These are phyloP conservation scores for Boletus huronensis DNA, from an alignment of 768 basidiomycete species.

Conservation along the genomic window DNA sequence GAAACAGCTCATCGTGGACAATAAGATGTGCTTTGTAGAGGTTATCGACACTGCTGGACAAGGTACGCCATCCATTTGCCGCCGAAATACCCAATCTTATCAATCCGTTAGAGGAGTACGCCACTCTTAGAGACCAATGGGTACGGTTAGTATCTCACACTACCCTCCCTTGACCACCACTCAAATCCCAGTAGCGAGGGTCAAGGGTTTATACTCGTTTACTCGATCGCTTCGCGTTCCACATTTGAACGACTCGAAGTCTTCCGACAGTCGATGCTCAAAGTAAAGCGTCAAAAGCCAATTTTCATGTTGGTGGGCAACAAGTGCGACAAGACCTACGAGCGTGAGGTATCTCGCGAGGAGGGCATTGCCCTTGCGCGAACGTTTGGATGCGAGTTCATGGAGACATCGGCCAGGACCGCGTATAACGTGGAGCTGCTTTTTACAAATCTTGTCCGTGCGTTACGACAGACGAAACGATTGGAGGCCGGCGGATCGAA, in stretches of 20 bases:
- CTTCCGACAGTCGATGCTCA: slow-evolving; percentile 85
- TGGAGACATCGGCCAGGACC: slow-evolving; percentile 96
- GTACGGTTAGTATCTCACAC: slow-evolving; percentile 65
- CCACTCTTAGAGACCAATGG: slow-evolving; percentile 96
- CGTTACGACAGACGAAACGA: slow-evolving; percentile 66
- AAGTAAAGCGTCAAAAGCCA: slow-evolving; percentile 81
- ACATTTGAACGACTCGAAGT: slow-evolving; percentile 89
- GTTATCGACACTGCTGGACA: slow-evolving; percentile 98
- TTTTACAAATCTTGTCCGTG: slow-evolving; percentile 84
- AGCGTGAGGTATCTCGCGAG: slow-evolving; percentile 87
- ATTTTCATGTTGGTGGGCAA: slow-evolving; percentile 95
- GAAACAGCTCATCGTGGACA: slow-evolving; percentile 92
- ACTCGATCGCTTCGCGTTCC: slow-evolving; percentile 91
- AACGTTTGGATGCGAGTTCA: slow-evolving; percentile 86
- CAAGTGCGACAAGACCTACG: slow-evolving; percentile 90
- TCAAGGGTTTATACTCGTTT: slow-evolving; percentile 96
- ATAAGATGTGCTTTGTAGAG: slow-evolving; percentile 93
- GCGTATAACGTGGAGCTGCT: slow-evolving; percentile 88
- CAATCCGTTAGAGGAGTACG: slow-evolving; percentile 79
- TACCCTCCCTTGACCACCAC: slow-evolving; percentile 5
- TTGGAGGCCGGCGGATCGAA: slow-evolving; percentile 46
- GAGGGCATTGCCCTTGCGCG: slow-evolving; percentile 82
- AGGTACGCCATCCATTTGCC: slow-evolving; percentile 50
- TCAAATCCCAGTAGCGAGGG: slow-evolving; percentile 67
- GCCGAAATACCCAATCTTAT: slow-evolving; percentile 16